These are phyloP conservation scores for Phytopythium oedochilum DNA, from an alignment of 352 stramenopile genomes.

Conservation along the genomic window DNA sequence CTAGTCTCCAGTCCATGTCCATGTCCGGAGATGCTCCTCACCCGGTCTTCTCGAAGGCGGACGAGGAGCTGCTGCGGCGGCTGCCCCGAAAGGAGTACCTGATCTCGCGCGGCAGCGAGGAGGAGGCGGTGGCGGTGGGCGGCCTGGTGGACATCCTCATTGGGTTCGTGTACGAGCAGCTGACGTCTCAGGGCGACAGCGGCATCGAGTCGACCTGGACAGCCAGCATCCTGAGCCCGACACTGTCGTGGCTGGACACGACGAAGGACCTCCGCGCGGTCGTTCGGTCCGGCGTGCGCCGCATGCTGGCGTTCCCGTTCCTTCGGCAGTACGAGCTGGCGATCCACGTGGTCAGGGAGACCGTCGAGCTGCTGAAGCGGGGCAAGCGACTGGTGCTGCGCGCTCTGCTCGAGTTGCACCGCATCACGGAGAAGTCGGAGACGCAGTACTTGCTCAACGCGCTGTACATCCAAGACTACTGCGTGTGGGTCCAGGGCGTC, in stretches of 20 bases:
- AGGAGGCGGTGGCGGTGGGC: slow-evolving; percentile 64
- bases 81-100: slow-evolving; percentile 83
- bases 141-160: slow-evolving; percentile 94
- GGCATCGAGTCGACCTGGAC: slow-evolving; percentile 97
- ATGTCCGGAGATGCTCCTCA: slow-evolving; percentile 9
- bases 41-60: slow-evolving; percentile 39
- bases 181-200: slow-evolving; percentile 93
- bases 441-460: slow-evolving; percentile 96
- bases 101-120: slow-evolving; percentile 39
- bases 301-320: slow-evolving; percentile 96
- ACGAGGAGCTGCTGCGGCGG: slow-evolving; percentile 70
- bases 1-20: slow-evolving; percentile 17
- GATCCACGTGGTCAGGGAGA: slow-evolving; percentile 76
- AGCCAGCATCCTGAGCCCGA: slow-evolving; percentile 92
- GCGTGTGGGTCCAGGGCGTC: slow-evolving; percentile 79
- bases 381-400: slow-evolving; percentile 89
- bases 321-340: slow-evolving; percentile 90
- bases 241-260: slow-evolving; percentile 93
- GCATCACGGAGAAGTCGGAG: slow-evolving; percentile 93
- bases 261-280: slow-evolving; percentile 52
- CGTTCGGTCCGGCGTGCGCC: slow-evolving; percentile 70
- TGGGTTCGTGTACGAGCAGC: slow-evolving; percentile 94
- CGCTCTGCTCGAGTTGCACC: slow-evolving; percentile 88
- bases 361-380: slow-evolving; percentile 74
- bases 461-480: slow-evolving; percentile 95